Conservation (phyloP, 169 alveolate species). For the Cryptosporidium viatorum region DNA sequence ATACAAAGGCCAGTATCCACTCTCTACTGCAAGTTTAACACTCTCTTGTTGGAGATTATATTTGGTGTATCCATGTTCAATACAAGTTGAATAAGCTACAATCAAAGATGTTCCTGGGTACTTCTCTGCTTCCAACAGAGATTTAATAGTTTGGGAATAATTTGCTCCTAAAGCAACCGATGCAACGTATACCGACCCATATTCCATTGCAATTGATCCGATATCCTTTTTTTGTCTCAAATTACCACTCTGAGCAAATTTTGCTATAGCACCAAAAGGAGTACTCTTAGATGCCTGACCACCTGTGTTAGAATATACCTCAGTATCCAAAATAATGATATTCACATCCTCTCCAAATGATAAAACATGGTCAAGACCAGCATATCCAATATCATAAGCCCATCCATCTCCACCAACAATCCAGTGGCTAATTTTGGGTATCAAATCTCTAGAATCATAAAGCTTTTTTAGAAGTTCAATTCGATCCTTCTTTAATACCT, state of each 20-base stretch:
- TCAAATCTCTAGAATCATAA: conserved; percentile 60
- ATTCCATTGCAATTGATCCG: conserved; percentile 82
- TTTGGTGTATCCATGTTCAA: conserved; percentile 79
- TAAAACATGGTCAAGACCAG: conserved; percentile 80
- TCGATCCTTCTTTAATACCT: not conserved
- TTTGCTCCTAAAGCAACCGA: conserved; percentile 81
- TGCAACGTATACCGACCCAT: conserved; percentile 81
- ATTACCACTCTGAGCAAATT: conserved; percentile 81
- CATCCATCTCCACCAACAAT: conserved; percentile 84
- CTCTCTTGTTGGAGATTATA: conserved; percentile 68
- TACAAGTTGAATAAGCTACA: conserved; percentile 81
- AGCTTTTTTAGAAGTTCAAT: not conserved
- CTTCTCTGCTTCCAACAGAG: conserved; percentile 81
- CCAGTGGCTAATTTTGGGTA: conserved; percentile 78
- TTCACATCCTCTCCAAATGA: conserved; percentile 78
- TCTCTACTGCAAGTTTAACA: conserved; percentile 79
- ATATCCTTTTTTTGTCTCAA: conserved; percentile 80
- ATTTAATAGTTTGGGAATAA: conserved; percentile 75
- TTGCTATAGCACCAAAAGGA: conserved; percentile 81
- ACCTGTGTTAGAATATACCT: conserved; percentile 82
- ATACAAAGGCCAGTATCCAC: conserved; percentile 81
- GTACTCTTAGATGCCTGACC: conserved; percentile 82
- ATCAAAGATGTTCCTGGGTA: conserved; percentile 80
- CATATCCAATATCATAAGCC: conserved; percentile 83
- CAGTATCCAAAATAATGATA: conserved; percentile 81